Evolutionary conservation across 805 yeast genomes (phyloP).

Genomic region (Candida dajiaensis): DNA sequence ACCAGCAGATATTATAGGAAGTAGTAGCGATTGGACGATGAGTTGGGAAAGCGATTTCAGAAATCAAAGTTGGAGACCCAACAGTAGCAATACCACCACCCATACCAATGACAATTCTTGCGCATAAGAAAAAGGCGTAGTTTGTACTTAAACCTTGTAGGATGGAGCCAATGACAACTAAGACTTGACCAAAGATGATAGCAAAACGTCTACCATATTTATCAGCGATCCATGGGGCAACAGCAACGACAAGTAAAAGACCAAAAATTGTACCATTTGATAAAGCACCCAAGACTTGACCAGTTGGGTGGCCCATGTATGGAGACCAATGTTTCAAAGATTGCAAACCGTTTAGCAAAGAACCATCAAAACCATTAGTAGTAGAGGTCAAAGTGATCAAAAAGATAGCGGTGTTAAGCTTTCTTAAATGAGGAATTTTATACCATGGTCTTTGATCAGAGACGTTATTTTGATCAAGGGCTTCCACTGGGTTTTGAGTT

Average conservation of each 20-base stretch:
- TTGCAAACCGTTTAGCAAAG: constrained; percentile 45
- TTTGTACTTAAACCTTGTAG: constrained; percentile 19
- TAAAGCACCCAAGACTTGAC: constrained; percentile 34
- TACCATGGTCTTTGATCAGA: constrained; percentile 25
- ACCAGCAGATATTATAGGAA: constrained; percentile 44
- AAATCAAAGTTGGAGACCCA: constrained; percentile 39
- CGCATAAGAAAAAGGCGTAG: constrained; percentile 9
- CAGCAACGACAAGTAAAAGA: constrained; percentile 24
- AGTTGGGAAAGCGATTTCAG: constrained; percentile 34
- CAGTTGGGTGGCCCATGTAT: constrained; percentile 34
- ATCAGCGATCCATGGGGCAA: constrained; percentile 30
- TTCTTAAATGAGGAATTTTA: constrained; percentile 30
- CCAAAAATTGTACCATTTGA: constrained; percentile 38
- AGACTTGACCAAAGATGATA: constrained; percentile 12
- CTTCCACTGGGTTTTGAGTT: not conserved
- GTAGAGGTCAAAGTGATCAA: constrained; percentile 41
- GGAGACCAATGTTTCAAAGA: constrained; percentile 33
- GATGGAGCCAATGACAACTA: constrained; percentile 19
- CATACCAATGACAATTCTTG: constrained; percentile 29
- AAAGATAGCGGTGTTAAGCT: constrained; percentile 31
- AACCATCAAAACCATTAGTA: constrained; percentile 41
- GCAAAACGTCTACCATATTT: constrained; percentile 33
- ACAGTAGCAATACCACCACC: constrained; percentile 32
- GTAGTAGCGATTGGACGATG: constrained; percentile 22
- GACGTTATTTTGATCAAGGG: not conserved